These are phyloP conservation scores for Cladophialophora immunda DNA, from an alignment of 2,329 filamentous ascomycete genomes.

Conservation along the genomic window DNA sequence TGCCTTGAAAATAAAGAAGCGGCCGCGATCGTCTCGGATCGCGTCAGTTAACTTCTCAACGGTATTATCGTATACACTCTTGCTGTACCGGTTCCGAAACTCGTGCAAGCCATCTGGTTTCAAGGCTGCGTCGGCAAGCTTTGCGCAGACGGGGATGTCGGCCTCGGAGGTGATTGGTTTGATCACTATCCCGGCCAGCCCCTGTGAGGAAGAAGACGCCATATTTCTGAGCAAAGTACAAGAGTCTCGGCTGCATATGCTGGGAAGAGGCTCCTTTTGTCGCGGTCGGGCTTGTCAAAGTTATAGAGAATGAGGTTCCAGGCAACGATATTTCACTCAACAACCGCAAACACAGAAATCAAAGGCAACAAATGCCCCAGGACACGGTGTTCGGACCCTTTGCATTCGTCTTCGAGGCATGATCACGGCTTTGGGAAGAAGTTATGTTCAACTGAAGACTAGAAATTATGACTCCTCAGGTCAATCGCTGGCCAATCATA, in stretches of 20 bases:
- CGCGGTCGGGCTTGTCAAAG: not conserved
- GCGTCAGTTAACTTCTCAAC: constrained; percentile 29
- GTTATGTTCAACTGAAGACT: not conserved
- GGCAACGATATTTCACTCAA: not conserved
- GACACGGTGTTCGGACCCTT: not conserved
- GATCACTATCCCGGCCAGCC: constrained; percentile 15
- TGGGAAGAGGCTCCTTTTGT: not conserved
- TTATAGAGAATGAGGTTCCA: not conserved
- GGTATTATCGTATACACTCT: constrained; percentile 26
- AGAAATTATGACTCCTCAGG: not conserved
- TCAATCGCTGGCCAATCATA: not conserved
- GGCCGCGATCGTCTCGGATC: constrained; percentile 20
- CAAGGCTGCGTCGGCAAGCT: constrained; percentile 29
- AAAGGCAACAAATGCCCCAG: not conserved
- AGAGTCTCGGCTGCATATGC: not conserved
- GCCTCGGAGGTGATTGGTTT: constrained; percentile 30
- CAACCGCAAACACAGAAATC: not conserved
- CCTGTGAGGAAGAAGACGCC: not conserved
- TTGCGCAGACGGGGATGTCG: constrained; percentile 32
- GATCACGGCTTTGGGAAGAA: not conserved
- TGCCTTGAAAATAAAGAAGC: constrained; percentile 33
- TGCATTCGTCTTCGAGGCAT: not conserved
- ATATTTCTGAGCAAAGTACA: not conserved
- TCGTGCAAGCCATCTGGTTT: constrained; percentile 27
- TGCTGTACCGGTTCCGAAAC: constrained; percentile 28